Evolutionary conservation across 441 rosid species (phyloP).

Genomic region (Erodium texanum): DNA sequence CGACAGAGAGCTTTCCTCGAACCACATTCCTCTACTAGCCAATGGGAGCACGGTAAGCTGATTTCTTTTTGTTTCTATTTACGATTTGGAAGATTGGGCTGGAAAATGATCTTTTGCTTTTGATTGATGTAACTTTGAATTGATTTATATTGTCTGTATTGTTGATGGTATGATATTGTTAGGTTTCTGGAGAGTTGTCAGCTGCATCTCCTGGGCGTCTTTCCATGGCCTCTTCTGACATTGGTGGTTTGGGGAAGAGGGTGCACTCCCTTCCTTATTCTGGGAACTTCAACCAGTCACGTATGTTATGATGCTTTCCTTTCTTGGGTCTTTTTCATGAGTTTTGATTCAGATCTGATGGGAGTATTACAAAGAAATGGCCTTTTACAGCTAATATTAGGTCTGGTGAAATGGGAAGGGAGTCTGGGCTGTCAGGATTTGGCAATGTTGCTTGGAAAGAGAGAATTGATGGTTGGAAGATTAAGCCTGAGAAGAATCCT

Average conservation of each 20-base stretch:
- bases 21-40: slow-evolving; percentile 70
- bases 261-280: slow-evolving; percentile 39
- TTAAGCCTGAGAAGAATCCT: slow-evolving; percentile 86
- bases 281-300: slow-evolving; percentile 51
- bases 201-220: slow-evolving; percentile 91
- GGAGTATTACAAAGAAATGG: neutral
- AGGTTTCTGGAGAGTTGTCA: slow-evolving; percentile 95
- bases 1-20: slow-evolving; percentile 76
- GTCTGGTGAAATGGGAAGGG: slow-evolving; percentile 66
- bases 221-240: slow-evolving; percentile 77
- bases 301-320: slow-evolving; percentile 21
- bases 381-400: slow-evolving; percentile 52
- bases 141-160: slow-evolving; percentile 6
- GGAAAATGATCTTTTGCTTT: too few relatives aligned
- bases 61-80: neutral
- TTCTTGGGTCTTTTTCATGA: slow-evolving; percentile 13
- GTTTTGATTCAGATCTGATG: slow-evolving; percentile 9
- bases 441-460: slow-evolving; percentile 99
- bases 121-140: slow-evolving; percentile 16
- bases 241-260: slow-evolving; percentile 50
- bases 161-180: slow-evolving; percentile 16
- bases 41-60: slow-evolving; percentile 63
- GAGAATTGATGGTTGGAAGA: slow-evolving; percentile 98
- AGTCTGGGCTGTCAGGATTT: slow-evolving; percentile 55
- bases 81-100: slow-evolving; percentile 3